A percentile compares a stretch with the other conserved stretches of the same genome.
These are phyloP conservation scores for Cercophora newfieldiana DNA, from an alignment of 495 filamentous ascomycete species.

Conservation along the genomic window DNA sequence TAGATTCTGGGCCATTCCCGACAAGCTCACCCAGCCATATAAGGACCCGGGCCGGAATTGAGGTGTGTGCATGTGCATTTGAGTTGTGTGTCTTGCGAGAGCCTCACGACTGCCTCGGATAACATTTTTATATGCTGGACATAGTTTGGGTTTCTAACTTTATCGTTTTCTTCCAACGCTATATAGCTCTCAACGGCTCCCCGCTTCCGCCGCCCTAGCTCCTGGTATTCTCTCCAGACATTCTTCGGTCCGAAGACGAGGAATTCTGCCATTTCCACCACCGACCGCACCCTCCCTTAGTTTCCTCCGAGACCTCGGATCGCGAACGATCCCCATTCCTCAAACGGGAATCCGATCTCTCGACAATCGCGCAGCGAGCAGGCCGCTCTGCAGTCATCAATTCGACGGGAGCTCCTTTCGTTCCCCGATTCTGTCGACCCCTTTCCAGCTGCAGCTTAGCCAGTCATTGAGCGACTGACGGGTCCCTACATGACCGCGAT, in stretches of 20 bases:
- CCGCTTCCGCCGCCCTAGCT: constrained; percentile 18
- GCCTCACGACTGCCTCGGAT: not conserved
- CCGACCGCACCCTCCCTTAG: constrained; percentile 32
- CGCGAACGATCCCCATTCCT: constrained; percentile 19
- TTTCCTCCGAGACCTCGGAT: constrained; percentile 24
- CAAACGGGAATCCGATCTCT: constrained; percentile 20
- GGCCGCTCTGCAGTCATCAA: constrained; percentile 3
- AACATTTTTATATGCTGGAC: constrained; percentile 19
- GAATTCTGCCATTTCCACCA: constrained; percentile 31
- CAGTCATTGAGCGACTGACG: constrained; percentile 17
- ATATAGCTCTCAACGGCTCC: constrained; percentile 21
- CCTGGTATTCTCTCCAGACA: constrained; percentile 25
- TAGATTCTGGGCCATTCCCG: constrained; percentile 36
- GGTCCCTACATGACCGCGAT: constrained; percentile 38
- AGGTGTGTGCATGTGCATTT: too few relatives aligned
- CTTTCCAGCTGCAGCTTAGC: constrained; percentile 5
- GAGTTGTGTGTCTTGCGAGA: constrained; percentile 16
- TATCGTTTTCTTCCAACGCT: constrained; percentile 11
- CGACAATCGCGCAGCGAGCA: constrained; percentile 19
- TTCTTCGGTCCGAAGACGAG: constrained; percentile 43
- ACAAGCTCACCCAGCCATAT: constrained; percentile 31
- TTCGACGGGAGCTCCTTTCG: not conserved
- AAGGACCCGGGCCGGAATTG: constrained; percentile 34
- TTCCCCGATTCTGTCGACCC: not conserved
- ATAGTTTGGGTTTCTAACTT: constrained; percentile 16